Percentiles rank a stretch among this genome's conserved stretches.
These are phyloP conservation scores for Xerocomus spinulosus DNA, from an alignment of 768 basidiomycete genomes.

Conservation along the genomic window DNA sequence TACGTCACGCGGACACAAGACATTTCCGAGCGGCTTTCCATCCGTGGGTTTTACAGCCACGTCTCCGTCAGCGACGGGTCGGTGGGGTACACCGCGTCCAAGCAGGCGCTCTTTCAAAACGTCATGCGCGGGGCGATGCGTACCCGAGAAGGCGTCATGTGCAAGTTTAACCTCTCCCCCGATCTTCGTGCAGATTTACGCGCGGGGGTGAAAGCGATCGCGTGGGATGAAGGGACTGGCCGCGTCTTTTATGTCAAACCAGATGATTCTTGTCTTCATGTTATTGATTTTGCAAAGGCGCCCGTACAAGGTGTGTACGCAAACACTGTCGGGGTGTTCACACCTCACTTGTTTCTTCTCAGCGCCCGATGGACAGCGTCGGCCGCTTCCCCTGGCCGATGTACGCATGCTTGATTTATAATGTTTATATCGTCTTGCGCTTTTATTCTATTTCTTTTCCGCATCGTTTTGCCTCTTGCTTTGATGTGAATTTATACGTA, in stretches of 20 bases:
- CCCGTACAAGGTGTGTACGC: conserved; percentile 30
- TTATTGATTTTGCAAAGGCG: conserved; percentile 46
- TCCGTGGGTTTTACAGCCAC: conserved; percentile 31
- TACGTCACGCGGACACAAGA: conserved; percentile 26
- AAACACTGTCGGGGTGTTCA: conserved; percentile 3
- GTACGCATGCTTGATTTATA: conserved; percentile 30
- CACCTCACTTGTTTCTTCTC: conserved; percentile 7
- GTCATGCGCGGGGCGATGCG: conserved; percentile 17
- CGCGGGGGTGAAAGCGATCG: conserved; percentile 43
- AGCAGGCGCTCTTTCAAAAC: conserved; percentile 19
- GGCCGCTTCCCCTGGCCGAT: conserved; percentile 28
- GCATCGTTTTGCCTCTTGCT: conserved; percentile 1
- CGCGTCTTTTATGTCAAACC: conserved; percentile 50
- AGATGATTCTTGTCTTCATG: conserved; percentile 36
- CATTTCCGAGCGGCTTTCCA: conserved; percentile 23
- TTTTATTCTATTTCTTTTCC: not conserved
- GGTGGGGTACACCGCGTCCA: conserved; percentile 19
- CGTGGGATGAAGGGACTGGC: conserved; percentile 66
- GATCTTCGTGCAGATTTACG: conserved; percentile 18
- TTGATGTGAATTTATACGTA: not conserved
- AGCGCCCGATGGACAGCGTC: conserved; percentile 32
- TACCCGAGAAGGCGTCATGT: conserved; percentile 20
- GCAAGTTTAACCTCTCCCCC: conserved; percentile 18
- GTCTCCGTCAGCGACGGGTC: conserved; percentile 35
- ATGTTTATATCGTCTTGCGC: not conserved